Evolutionary conservation across 1,284 basidiomycete genomes (phyloP).

Genomic region (Tilletia walkeri): DNA sequence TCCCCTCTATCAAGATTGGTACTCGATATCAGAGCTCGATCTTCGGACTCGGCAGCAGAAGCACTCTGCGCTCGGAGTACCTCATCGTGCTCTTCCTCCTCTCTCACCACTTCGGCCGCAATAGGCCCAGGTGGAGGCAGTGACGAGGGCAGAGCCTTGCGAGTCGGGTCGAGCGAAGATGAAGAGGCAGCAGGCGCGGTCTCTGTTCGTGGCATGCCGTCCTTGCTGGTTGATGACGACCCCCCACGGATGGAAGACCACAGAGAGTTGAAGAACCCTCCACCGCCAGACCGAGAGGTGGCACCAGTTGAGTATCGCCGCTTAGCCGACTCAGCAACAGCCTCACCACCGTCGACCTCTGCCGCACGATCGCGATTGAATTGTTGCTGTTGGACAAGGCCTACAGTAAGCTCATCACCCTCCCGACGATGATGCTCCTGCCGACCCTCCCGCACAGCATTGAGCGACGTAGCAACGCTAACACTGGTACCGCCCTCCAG

Average conservation of each 20-base stretch:
- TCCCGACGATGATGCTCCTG: conserved; percentile 9
- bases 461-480: background rate
- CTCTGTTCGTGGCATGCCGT: background rate
- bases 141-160: background rate
- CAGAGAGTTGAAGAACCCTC: background rate
- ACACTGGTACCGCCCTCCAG: background rate
- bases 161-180: background rate
- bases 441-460: conserved; percentile 10
- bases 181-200: background rate
- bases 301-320: background rate
- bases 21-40: background rate
- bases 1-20: conserved; percentile 6
- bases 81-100: background rate
- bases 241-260: background rate
- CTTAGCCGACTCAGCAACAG: background rate
- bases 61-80: background rate
- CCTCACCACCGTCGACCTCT: background rate
- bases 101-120: background rate
- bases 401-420: background rate
- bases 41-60: background rate
- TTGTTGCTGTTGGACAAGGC: background rate
- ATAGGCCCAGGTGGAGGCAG: background rate
- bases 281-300: background rate
- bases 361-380: background rate
- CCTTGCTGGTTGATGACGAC: background rate